Percentiles rank a stretch among this genome's conserved stretches.
These are phyloP conservation scores for Heliocybe sulcata DNA, from an alignment of 1,284 basidiomycete species.

Conservation along the genomic window DNA sequence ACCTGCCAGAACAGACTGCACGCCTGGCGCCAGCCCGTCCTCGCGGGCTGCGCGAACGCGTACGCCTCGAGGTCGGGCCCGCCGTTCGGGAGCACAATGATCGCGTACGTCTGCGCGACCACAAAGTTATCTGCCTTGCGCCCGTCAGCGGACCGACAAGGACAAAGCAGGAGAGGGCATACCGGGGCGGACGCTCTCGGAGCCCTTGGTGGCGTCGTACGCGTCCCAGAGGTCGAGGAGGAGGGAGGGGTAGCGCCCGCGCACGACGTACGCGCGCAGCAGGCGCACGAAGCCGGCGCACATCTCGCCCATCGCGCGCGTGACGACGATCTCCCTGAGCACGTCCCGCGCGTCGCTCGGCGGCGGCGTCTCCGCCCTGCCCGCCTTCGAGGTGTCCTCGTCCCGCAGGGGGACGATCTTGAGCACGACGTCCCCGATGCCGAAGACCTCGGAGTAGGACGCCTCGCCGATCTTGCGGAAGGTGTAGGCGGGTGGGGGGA, in stretches of 20 bases:
- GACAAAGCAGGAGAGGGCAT: constrained; percentile 14
- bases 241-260: constrained; percentile 74
- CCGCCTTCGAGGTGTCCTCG: too few species aligned
- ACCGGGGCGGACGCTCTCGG: constrained; percentile 87
- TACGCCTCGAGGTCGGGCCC: constrained; percentile 87
- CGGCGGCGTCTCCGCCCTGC: constrained; percentile 58
- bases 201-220: constrained; percentile 65
- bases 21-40: constrained; percentile 78
- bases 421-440: constrained; percentile 76
- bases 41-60: constrained; percentile 41
- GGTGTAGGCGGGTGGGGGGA: constrained; percentile 14
- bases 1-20: constrained; percentile 91
- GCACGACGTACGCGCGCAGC: constrained; percentile 77
- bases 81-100: constrained; percentile 86
- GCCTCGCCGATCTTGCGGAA: constrained; percentile 94
- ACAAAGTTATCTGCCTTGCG: constrained; percentile 56
- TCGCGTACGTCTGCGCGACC: constrained; percentile 74
- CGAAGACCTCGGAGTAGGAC: constrained; percentile 96
- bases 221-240: constrained; percentile 85
- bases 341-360: constrained; percentile 73
- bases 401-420: constrained; percentile 78
- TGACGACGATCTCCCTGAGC: constrained; percentile 83
- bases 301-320: constrained; percentile 66
- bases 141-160: not conserved
- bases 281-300: constrained; percentile 75